Evolutionary conservation across 139 green algal genomes (phyloP).

Genomic region (Volvox reticuliferus): DNA sequence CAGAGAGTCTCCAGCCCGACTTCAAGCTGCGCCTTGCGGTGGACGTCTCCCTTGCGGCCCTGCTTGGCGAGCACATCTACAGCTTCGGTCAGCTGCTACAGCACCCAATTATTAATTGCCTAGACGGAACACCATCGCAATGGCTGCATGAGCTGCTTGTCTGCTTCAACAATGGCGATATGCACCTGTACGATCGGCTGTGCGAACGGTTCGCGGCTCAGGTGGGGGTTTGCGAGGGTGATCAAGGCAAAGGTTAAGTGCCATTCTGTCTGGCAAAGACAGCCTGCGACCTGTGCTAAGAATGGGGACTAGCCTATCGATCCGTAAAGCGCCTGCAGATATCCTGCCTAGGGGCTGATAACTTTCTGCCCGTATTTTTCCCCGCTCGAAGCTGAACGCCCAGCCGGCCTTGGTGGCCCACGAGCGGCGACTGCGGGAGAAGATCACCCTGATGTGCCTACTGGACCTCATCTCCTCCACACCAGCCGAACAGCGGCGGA

Average conservation of each 20-base stretch:
- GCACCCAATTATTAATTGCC: slow-evolving; percentile 91
- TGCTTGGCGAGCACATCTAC: slow-evolving; percentile 97
- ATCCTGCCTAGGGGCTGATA: background rate
- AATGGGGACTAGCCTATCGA: too few relatives aligned
- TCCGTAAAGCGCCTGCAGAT: too few relatives aligned
- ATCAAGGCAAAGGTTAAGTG: too few relatives aligned
- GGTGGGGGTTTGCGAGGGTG: background rate
- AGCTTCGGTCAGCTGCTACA: slow-evolving; percentile 98
- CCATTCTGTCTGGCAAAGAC: too few relatives aligned
- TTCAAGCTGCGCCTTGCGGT: slow-evolving; percentile 89
- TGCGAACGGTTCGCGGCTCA: slow-evolving; percentile 79
- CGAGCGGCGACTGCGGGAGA: slow-evolving; percentile 91
- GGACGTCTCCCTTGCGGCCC: slow-evolving; percentile 94
- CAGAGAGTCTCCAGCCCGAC: slow-evolving; percentile 81
- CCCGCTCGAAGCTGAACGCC: slow-evolving; percentile 77
- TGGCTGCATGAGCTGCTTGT: slow-evolving; percentile 94
- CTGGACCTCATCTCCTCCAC: slow-evolving; percentile 69
- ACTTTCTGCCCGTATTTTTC: background rate
- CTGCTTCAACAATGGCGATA: slow-evolving; percentile 92
- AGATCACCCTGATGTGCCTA: slow-evolving; percentile 94
- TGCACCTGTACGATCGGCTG: slow-evolving; percentile 92
- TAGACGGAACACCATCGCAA: slow-evolving; percentile 77
- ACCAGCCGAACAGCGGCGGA: slow-evolving; percentile 85
- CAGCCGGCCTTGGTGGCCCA: slow-evolving; percentile 95
- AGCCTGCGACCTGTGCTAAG: too few relatives aligned